Conservation (phyloP, 2,329 filamentous ascomycete genomes). For the Cephalotrichum gorgonifer region DNA sequence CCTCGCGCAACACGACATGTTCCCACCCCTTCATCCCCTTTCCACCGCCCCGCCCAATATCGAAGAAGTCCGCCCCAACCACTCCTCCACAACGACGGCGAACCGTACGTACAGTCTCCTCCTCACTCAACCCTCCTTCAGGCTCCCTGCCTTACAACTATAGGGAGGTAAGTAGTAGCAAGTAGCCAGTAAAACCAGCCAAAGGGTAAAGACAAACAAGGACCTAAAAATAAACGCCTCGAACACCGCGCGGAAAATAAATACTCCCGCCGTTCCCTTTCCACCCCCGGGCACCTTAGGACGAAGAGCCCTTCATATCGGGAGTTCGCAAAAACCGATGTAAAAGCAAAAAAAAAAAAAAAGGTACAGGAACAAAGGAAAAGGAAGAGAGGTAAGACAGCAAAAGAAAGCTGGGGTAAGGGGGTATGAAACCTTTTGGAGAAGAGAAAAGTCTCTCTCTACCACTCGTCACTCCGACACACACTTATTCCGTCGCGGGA, state of each 20-base stretch:
- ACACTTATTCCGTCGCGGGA: too few relatives aligned
- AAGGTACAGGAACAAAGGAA: too few relatives aligned
- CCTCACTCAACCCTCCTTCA: not conserved
- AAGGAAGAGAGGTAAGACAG: not conserved
- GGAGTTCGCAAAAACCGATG: too few relatives aligned
- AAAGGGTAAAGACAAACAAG: not conserved
- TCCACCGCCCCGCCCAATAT: too few relatives aligned
- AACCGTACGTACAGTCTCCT: too few relatives aligned
- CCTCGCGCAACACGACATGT: too few relatives aligned
- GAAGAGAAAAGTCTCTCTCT: not conserved
- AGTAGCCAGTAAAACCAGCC: not conserved
- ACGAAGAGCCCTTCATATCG: too few relatives aligned
- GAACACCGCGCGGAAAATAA: constrained; percentile 5
- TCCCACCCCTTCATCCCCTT: too few relatives aligned
- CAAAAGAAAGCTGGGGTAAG: not conserved
- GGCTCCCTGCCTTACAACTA: not conserved
- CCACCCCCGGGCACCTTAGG: not conserved
- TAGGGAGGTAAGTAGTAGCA: not conserved
- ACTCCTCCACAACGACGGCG: too few relatives aligned
- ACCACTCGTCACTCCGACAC: not conserved
- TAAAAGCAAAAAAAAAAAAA: too few relatives aligned
- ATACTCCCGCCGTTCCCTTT: not conserved
- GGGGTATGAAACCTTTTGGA: not conserved
- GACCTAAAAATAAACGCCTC: constrained; percentile 4
- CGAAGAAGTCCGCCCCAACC: too few relatives aligned